Evolutionary conservation across 192 early-diverging fungal genomes (phyloP), one percentile per base, ranked within the genome.

Genomic region (Backusella parvicylindrica): DNA sequence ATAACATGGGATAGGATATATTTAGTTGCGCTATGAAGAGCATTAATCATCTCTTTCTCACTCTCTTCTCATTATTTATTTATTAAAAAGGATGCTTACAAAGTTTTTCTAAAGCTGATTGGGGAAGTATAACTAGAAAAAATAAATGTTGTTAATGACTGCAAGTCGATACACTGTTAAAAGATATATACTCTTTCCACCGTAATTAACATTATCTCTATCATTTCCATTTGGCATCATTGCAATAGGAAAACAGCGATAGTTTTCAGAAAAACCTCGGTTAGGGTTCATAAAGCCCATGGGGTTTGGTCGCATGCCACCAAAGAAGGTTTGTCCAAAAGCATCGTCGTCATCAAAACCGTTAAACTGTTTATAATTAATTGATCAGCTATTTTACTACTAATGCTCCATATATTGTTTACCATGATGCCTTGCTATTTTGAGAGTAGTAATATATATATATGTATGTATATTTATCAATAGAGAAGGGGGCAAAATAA

Each of bases 1-100:
- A 98, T 23, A 97, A 83, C 92, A 98, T 92, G 28, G 98, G 98
- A 79, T 96, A 97, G 16, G 89, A 89, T 71, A 98, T 95, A 69
- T 97, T 90, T 37, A 97, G 88, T 13, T 88, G 86, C 6, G 94
- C 92, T 85, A 86, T 49, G 38, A 13, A 56, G 28, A 63, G 9
- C 47, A 12, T 28, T 69, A 23, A 71, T 30, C 32, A 33, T 16
- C 30, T 66, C 35, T 2, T 18, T 2, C n/a, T n/a, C n/a, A n/a
- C n/a, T n/a, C n/a, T 21, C 16, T 21, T 15, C 16, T 15, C 6
- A 18, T 1, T 53, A 53, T 15, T 21, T 53, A 53, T 8, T n/a
- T n/a, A n/a, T n/a, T 47, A 64, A 30, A 60, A 33, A 16, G 15
- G 11, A 33, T 6, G 63, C 81, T 78, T 80, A 91, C 89, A 84